Evolutionary conservation across 1,139 yeast species (phyloP).

Genomic region (Yamadazyma trypodendri): DNA sequence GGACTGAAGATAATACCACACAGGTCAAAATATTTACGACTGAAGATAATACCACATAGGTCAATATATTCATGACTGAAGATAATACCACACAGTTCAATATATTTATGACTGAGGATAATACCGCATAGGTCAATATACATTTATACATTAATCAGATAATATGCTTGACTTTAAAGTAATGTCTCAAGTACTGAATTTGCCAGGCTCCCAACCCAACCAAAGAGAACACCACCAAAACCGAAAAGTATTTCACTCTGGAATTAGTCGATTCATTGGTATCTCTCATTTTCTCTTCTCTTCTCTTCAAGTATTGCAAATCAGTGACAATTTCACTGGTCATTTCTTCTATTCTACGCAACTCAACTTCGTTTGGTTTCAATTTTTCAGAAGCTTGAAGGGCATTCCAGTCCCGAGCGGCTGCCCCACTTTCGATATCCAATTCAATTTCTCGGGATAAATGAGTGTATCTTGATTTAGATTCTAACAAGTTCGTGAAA

Average conservation of each 20-base stretch:
- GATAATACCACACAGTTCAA: no score
- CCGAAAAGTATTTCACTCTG: slow-evolving; percentile 82
- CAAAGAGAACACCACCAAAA: slow-evolving; percentile 64
- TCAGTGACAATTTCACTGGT: slow-evolving; percentile 77
- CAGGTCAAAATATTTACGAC: no score
- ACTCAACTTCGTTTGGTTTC: slow-evolving; percentile 87
- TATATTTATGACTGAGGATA: no score
- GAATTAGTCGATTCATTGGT: slow-evolving; percentile 93
- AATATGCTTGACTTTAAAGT: slow-evolving; percentile 92
- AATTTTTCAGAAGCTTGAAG: slow-evolving; percentile 89
- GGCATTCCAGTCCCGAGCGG: slow-evolving; percentile 97
- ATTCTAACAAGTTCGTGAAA: slow-evolving; percentile 64
- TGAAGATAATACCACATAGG: no score
- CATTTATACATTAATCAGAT: no score
- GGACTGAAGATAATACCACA: no score
- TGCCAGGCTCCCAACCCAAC: slow-evolving; percentile 89
- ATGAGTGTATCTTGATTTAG: slow-evolving; percentile 31
- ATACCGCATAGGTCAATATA: no score
- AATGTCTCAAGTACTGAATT: slow-evolving; percentile 83
- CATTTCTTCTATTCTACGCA: slow-evolving; percentile 80
- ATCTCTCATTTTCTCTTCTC: slow-evolving; percentile 93
- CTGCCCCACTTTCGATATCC: slow-evolving; percentile 93
- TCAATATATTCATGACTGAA: no score
- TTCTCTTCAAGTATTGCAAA: slow-evolving; percentile 73
- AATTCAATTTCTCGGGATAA: slow-evolving; percentile 70